Conservation (phyloP, 768 basidiomycete species). For the Boletus patriciae region DNA sequence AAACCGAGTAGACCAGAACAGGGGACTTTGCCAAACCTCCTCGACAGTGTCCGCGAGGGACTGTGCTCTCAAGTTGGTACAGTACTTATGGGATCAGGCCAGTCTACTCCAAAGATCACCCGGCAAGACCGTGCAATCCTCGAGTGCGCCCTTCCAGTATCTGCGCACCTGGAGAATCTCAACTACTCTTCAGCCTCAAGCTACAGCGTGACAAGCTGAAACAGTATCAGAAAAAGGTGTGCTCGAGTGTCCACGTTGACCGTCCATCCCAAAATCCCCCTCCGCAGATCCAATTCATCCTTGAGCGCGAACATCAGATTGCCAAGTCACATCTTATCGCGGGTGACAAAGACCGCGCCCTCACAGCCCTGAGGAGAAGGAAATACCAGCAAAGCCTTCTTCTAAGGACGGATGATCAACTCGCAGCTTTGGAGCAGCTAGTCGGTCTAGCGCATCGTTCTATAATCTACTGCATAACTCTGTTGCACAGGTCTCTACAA, state of each 20-base stretch:
- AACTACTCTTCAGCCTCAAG: conserved; percentile 67
- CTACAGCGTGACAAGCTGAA: conserved; percentile 93
- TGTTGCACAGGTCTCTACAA: conserved; percentile 76
- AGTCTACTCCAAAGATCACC: conserved; percentile 86
- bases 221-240: conserved; percentile 93
- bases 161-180: conserved; percentile 19
- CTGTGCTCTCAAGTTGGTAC: not conserved
- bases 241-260: conserved; percentile 11
- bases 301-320: conserved; percentile 87
- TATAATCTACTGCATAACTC: not conserved
- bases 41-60: not conserved
- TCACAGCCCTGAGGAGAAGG: conserved; percentile 82
- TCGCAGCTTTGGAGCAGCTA: conserved; percentile 85
- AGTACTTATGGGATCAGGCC: conserved; percentile 60
- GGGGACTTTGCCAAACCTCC: not conserved
- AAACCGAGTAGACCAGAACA: not conserved
- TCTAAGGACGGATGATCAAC: conserved; percentile 83
- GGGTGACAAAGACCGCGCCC: conserved; percentile 85
- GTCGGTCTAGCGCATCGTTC: conserved; percentile 44
- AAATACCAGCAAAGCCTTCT: conserved; percentile 94
- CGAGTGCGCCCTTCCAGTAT: conserved; percentile 55
- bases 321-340: conserved; percentile 78
- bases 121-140: conserved; percentile 92
- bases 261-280: not conserved
- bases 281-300: conserved; percentile 75